Evolutionary conservation across 2,329 filamentous ascomycete species (phyloP), one percentile per base, ranked within the genome.

Genomic region (Colletotrichum caudatum): DNA sequence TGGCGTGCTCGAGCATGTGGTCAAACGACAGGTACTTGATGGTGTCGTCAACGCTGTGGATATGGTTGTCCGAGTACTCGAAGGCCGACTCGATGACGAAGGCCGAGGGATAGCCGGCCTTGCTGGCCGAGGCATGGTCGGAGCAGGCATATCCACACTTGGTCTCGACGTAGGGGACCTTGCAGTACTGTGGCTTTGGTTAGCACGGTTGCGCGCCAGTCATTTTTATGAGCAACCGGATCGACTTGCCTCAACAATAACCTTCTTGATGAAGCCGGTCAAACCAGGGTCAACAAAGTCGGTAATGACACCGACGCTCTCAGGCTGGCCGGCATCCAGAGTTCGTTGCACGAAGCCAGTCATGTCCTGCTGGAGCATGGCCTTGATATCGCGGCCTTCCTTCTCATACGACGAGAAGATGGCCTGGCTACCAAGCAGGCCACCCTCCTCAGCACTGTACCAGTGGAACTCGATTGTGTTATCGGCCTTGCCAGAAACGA

Each of bases 331-430:
- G 3, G 93, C 92, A 75, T 96, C 93, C 26, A 96, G 83, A 0
- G 94, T 97, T 77, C 91, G 91, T 80, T 95, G 90, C 6, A 94
- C 88, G 80, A 92, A 98, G 23, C 95, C 95, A 1, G 94, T 97
- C 95, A 98, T 98, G 82, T 98, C 95, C 82, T 98, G 95, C 84
- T 98, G 95, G 66, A 98, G 89, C 96, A 98, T 98, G 44, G 95
- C 95, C 84, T 95, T 97, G 81, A 98, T 88, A 75, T 95, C 90
- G 35, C 91, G 89, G 41, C 88, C 87, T 29, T 88, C 82, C 79
- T 91, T 90, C 81, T 93, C 91, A 78, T 98, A 98, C 9, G 89
- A 84, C 62, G 89, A 87, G 85, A 98, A 98, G 80, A 98, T 93
- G 66, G 93, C 95, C 81, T 97, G 94, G 77, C 92, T 95, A 71